A percentile compares a stretch with the other conserved stretches of the same genome.
Evolutionary conservation across 805 yeast species (phyloP).

Genomic region (Candida sithepensis): DNA sequence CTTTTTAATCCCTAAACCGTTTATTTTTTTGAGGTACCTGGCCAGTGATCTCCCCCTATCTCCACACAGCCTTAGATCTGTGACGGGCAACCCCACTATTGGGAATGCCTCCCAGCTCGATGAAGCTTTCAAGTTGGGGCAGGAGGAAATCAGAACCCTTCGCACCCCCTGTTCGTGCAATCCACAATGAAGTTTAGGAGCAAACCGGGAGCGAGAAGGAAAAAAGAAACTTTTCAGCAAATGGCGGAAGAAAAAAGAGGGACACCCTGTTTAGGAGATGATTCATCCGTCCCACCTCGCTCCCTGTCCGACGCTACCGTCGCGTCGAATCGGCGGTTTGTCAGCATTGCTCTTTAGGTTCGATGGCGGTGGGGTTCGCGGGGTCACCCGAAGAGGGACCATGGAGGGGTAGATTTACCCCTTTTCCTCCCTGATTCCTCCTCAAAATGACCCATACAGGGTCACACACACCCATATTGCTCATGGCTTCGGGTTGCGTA

Average conservation of each 20-base stretch:
- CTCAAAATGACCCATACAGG: neutral
- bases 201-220: neutral
- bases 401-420: neutral
- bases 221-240: neutral
- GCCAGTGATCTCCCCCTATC: neutral
- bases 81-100: neutral
- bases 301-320: neutral
- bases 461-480: neutral
- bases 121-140: neutral
- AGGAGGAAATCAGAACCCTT: neutral
- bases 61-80: constrained; percentile 1
- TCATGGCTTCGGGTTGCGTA: too few relatives aligned
- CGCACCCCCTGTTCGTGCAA: neutral
- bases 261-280: neutral
- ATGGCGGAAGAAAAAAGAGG: neutral
- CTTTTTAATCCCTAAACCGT: neutral
- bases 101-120: neutral
- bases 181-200: neutral
- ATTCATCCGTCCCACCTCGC: neutral
- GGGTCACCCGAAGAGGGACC: neutral
- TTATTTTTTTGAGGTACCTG: neutral
- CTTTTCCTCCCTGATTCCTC: neutral
- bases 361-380: neutral
- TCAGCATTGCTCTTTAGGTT: neutral
- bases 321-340: neutral